Evolutionary conservation across 2,329 filamentous ascomycete species (phyloP).

Genomic region (Elsinoe fawcettii): DNA sequence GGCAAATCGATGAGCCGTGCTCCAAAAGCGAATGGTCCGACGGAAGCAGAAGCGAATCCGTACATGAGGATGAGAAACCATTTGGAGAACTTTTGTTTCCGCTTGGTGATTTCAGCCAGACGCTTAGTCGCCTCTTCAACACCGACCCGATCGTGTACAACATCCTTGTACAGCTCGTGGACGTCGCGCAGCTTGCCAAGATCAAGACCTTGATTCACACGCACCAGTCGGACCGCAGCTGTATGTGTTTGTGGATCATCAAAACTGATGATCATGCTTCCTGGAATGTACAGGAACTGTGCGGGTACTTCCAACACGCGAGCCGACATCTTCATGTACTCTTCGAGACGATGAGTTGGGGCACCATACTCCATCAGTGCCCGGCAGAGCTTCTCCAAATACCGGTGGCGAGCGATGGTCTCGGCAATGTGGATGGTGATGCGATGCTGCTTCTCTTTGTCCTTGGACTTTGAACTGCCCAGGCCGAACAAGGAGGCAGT

Average conservation of each 20-base stretch:
- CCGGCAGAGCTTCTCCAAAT: constrained; percentile 74
- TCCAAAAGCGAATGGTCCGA: constrained; percentile 73
- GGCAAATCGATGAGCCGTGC: constrained; percentile 71
- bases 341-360: constrained; percentile 82
- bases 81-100: constrained; percentile 45
- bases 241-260: constrained; percentile 66
- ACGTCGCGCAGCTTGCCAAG: constrained; percentile 66
- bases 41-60: constrained; percentile 65
- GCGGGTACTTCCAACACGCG: constrained; percentile 82
- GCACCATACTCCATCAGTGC: constrained; percentile 86
- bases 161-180: constrained; percentile 72
- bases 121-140: constrained; percentile 61
- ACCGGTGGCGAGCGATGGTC: constrained; percentile 71
- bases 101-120: constrained; percentile 55
- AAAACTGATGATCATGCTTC: constrained; percentile 92
- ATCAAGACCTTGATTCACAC: constrained; percentile 61
- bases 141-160: constrained; percentile 68
- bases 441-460: constrained; percentile 43
- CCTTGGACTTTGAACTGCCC: constrained; percentile 28
- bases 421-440: constrained; percentile 57
- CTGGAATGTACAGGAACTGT: constrained; percentile 83
- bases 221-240: constrained; percentile 70
- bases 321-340: constrained; percentile 85
- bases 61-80: constrained; percentile 56
- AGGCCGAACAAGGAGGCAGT: constrained; percentile 30